A percentile compares a stretch with the other conserved stretches of the same genome.
phyloP scores from a whole-genome alignment of 371 early-diverging fungal genomes.

The Apophysomyces elegans region DNA sequence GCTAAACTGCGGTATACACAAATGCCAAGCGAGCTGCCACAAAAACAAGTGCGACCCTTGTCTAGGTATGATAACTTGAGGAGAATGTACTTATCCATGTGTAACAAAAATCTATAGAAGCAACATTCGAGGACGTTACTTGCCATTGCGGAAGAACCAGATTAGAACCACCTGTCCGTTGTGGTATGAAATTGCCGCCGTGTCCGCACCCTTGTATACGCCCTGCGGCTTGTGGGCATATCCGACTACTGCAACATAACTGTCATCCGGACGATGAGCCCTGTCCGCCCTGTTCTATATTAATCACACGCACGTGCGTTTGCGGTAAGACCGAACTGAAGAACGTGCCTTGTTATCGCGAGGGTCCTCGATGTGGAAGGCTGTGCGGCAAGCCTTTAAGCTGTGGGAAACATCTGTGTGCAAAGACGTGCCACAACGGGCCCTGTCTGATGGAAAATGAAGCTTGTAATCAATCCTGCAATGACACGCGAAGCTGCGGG shows the following conservation, averaged over 20 bases:
- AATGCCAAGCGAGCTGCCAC: constrained; percentile 72
- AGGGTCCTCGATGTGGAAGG: constrained; percentile 70
- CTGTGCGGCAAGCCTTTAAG: constrained; percentile 64
- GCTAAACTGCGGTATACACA: constrained; percentile 70
- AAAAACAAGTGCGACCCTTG: constrained; percentile 76
- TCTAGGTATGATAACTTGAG: constrained; percentile 51
- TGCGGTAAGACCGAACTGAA: constrained; percentile 73
- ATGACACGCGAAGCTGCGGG: constrained; percentile 69
- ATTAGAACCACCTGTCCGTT: constrained; percentile 75
- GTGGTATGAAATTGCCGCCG: constrained; percentile 69
- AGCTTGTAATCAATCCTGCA: constrained; percentile 65
- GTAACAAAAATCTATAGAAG: constrained; percentile 35
- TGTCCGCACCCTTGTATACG: constrained; percentile 73
- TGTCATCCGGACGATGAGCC: constrained; percentile 76
- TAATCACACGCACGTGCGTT: constrained; percentile 68
- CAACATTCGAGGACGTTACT: constrained; percentile 69
- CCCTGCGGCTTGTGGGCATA: constrained; percentile 71
- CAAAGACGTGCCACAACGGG: constrained; percentile 74
- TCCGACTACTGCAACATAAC: constrained; percentile 64
- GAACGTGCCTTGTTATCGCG: constrained; percentile 76
- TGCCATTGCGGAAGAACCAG: constrained; percentile 80
- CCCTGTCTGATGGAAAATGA: constrained; percentile 58
- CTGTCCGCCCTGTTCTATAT: constrained; percentile 77
- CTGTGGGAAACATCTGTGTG: constrained; percentile 76
- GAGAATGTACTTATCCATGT: not conserved